Evolutionary conservation across 164 flowering plant genomes (phyloP).

Genomic region (Nymphaea thermarum): DNA sequence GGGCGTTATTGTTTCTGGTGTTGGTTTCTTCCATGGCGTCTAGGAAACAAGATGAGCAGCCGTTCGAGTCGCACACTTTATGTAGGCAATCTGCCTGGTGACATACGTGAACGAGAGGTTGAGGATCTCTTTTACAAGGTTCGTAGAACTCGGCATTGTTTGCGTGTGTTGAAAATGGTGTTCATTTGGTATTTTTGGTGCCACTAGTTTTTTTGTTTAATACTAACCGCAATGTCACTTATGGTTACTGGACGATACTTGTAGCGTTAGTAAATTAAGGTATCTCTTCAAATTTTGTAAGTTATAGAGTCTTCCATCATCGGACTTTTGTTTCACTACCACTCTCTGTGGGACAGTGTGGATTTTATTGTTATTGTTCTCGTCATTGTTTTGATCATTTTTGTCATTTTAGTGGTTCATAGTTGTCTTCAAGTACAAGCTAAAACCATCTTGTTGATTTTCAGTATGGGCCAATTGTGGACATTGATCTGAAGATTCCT

Average conservation of each 20-base stretch:
- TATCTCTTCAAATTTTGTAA: too few species aligned
- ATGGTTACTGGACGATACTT: too few species aligned
- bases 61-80: slow-evolving; percentile 71
- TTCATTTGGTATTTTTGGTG: background rate
- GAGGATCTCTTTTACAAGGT: slow-evolving; percentile 89
- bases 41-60: slow-evolving; percentile 40
- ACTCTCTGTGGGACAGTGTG: background rate
- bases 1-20: background rate
- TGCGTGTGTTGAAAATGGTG: too few species aligned
- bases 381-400: background rate
- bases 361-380: background rate
- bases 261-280: too few species aligned
- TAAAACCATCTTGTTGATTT: background rate
- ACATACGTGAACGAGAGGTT: slow-evolving; percentile 77
- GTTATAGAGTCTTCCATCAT: too few species aligned
- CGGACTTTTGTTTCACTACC: background rate
- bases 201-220: too few species aligned
- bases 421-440: background rate
- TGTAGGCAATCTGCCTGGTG: slow-evolving; percentile 95
- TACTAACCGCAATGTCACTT: background rate
- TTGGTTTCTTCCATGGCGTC: background rate
- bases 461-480: slow-evolving; percentile 78
- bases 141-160: background rate
- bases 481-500: slow-evolving; percentile 77
- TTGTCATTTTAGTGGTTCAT: background rate